Conservation (phyloP, 2,329 filamentous ascomycete species). For the Trichoderma asperellum region DNA sequence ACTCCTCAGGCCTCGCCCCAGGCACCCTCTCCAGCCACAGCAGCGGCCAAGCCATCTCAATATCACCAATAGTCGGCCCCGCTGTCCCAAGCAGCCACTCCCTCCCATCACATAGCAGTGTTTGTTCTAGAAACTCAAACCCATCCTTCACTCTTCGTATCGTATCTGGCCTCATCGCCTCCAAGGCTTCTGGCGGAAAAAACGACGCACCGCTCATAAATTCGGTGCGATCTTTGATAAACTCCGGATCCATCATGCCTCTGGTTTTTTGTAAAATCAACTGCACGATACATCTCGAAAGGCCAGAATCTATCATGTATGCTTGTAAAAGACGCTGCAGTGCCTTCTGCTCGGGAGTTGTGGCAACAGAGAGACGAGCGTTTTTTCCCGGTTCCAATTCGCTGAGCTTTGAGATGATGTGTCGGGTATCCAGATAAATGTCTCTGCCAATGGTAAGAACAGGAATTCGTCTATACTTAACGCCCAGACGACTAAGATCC, state of each 20-base stretch:
- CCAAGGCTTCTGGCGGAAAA: conserved; percentile 35
- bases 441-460: conserved; percentile 67
- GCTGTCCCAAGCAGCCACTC: conserved; percentile 62
- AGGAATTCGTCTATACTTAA: conserved; percentile 71
- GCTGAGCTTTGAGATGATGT: conserved; percentile 68
- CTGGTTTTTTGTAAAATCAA: conserved; percentile 60
- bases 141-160: conserved; percentile 56
- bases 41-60: conserved; percentile 69
- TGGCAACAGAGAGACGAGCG: conserved; percentile 41
- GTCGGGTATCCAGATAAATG: conserved; percentile 69
- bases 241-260: conserved; percentile 58
- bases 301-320: conserved; percentile 57
- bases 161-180: conserved; percentile 53
- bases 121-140: conserved; percentile 63
- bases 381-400: conserved; percentile 51
- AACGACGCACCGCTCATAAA: conserved; percentile 38
- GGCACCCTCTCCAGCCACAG: conserved; percentile 64
- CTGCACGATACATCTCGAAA: conserved; percentile 57
- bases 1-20: conserved; percentile 54
- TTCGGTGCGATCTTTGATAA: conserved; percentile 58
- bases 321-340: conserved; percentile 59
- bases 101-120: conserved; percentile 65
- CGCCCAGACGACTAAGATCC: conserved; percentile 61
- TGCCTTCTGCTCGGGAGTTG: conserved; percentile 47
- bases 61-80: conserved; percentile 64